Evolutionary conservation across 2,329 filamentous ascomycete genomes (phyloP), one percentile per base, ranked within the genome.

Genomic region (Blastomyces gilchristii): DNA sequence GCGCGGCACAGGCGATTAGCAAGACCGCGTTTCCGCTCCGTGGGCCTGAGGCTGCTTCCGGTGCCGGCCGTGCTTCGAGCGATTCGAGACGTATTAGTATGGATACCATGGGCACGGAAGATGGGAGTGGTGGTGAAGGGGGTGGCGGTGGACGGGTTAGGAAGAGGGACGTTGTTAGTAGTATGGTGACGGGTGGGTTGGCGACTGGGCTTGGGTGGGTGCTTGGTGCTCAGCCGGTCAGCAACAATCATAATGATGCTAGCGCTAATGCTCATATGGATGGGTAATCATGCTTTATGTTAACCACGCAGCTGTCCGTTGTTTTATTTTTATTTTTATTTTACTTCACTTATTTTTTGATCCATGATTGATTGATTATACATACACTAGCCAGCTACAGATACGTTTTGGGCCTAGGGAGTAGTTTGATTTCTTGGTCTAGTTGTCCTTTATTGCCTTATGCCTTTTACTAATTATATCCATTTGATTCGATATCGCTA

Each of bases 151-250:
- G 68, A 0, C 72, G 74, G 52, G 75, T 80, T 18, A 71, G 80
- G 52, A 82, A 81, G 68, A 71, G 80, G 64, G 80, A 82, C 71
- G 73, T 86, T 75, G 83, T 87, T 58, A 84, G 84, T 64, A 86
- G 80, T 74, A 84, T 84, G 72, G 85, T 86, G 6, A 85, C 82
- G 14, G 84, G 83, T 2, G 83, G 83, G 7, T 71, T 87, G 69
- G 83, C 83, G 8, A 84, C 79, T 70, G 85, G 85, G 11, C 76
- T 87, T 69, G 85, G 85, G 9, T 87, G 85, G 85, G 82, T 87
- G 63, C 71, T 87, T 62, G 85, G 85, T 71, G 78, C 77, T 62
- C 77, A 79, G 64, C 77, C 78, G 16, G 74, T 77, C 56, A 73
- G 75, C 69, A 70, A 70, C 50, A 58, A 60, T 47, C 49, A 54